Base-by-base conservation (phyloP, 345 rosid species). In the Noccaea caerulescens region DNA sequence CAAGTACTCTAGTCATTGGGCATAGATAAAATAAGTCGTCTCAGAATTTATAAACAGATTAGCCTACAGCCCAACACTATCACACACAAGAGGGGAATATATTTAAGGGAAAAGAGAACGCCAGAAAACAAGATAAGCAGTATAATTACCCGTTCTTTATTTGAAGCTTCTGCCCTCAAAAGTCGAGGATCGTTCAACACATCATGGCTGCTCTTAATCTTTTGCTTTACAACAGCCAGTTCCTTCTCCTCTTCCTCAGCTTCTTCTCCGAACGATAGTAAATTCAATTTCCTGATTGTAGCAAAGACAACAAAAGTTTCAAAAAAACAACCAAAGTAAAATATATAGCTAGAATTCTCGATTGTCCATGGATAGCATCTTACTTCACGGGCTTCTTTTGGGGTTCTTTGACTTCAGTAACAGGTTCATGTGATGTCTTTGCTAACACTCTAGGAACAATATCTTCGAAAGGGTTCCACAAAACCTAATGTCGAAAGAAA, bases 181-280 rank as follows among this genome's bases (percentile, higher is more conserved):
- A 94, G 92, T 49, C 92, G 97, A 73, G 98, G 98, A 83, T 94
- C 97, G 67, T 89, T 84, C 79, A 94, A 77, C 63, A 92, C 98
- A 68, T 94, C 98, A 68, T 94, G 98, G 77, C 99, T 92, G 79
- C 97, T 94, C 87, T 80, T 92, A 38, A 89, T 94, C 82, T 89
- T 94, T 80, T 84, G 84, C 76, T 88, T 88, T 8, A 81, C 82
- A 44, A 81, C 74, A 47, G 84, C 90, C 55, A 94, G 73, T 78
- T 88, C 91, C 72, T 88, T 94, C 81, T 89, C 97, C 72, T 91
- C 98, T 77, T 91, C 97, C 80, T 92, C 99, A 62, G 93, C 99
- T 82, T 91, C 99, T 71, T 94, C 99, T 55, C 99, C 99, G 50
- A 92, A 92, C 14, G 99, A 94, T 45, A 94, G 98, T 80, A 94